Percentiles rank a stretch among this genome's conserved stretches.
These are phyloP conservation scores for Sporothrix schenckii DNA, from an alignment of 2,329 filamentous ascomycete genomes.

Conservation along the genomic window DNA sequence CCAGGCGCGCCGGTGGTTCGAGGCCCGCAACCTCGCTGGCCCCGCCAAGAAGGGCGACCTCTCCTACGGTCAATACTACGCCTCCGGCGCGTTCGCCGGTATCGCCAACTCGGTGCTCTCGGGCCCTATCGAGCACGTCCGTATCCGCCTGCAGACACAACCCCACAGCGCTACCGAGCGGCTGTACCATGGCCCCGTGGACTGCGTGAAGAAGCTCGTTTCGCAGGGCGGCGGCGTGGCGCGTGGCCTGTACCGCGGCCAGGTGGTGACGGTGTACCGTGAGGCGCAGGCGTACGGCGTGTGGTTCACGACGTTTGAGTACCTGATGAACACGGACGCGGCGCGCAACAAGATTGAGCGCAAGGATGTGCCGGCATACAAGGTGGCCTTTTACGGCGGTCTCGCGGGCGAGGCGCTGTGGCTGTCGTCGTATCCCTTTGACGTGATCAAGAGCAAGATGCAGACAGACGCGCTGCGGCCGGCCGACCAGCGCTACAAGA, in stretches of 20 bases:
- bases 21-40: constrained; percentile 67
- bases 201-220: constrained; percentile 86
- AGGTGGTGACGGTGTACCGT: constrained; percentile 79
- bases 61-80: constrained; percentile 84
- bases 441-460: constrained; percentile 99
- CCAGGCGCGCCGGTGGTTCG: constrained; percentile 82
- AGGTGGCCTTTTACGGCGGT: constrained; percentile 90
- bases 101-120: constrained; percentile 87
- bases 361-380: constrained; percentile 76
- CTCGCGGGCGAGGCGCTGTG: constrained; percentile 92
- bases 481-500: constrained; percentile 67
- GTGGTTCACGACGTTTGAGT: constrained; percentile 96
- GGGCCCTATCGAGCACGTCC: constrained; percentile 92
- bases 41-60: constrained; percentile 61
- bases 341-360: constrained; percentile 74
- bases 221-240: constrained; percentile 67
- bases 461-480: constrained; percentile 89
- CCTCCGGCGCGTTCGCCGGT: constrained; percentile 88
- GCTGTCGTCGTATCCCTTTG: constrained; percentile 91
- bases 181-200: constrained; percentile 81
- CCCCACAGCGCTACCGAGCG: constrained; percentile 74
- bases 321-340: constrained; percentile 89
- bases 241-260: constrained; percentile 80
- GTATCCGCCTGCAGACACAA: constrained; percentile 94
- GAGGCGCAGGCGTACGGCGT: constrained; percentile 94